Evolutionary conservation across 169 alveolate genomes (phyloP).

Genomic region (Plasmodium gonderi): DNA sequence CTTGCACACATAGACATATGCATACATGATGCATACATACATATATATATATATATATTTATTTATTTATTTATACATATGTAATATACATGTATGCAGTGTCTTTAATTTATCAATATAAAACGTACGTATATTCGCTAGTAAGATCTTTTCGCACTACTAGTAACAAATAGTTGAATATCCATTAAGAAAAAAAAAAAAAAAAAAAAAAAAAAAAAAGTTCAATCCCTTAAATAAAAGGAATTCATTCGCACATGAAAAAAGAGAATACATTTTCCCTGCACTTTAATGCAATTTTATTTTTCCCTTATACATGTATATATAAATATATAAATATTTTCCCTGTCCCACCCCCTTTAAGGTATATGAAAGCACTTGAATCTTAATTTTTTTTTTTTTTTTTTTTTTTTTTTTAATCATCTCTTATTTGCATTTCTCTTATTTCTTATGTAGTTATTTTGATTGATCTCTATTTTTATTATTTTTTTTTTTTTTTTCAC

Average conservation of each 20-base stretch:
- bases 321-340: background rate
- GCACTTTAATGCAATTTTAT: background rate
- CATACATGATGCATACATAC: background rate
- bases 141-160: background rate
- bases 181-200: background rate
- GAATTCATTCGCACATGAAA: background rate
- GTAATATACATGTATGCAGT: background rate
- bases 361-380: background rate
- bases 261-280: background rate
- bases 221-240: background rate
- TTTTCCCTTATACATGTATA: too few species aligned
- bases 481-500: background rate
- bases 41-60: too few species aligned
- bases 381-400: background rate
- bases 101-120: background rate
- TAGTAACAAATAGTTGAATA: background rate
- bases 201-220: background rate
- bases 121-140: background rate
- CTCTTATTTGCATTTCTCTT: too few species aligned
- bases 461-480: background rate
- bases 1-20: background rate
- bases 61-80: too few species aligned
- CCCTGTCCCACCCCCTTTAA: too few species aligned
- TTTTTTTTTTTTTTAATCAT: background rate
- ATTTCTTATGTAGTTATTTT: too few species aligned